Evolutionary conservation across 495 filamentous ascomycete species (phyloP).

Genomic region (Cenococcum geophilum): DNA sequence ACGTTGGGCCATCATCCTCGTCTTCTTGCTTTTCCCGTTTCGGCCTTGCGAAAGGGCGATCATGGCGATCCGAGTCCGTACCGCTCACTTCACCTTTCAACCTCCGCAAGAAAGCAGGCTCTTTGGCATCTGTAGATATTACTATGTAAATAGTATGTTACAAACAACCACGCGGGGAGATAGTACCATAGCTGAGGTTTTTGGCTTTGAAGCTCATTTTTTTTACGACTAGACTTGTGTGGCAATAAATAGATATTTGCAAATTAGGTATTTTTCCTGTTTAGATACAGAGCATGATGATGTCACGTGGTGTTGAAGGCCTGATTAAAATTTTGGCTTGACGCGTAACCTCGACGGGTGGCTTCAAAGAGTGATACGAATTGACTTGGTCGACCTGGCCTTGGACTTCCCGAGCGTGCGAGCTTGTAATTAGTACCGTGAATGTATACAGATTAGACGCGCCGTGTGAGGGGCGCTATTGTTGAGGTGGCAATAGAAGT

Average conservation of each 20-base stretch:
- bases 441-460: neutral
- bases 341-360: no score
- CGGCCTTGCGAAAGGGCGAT: conserved; percentile 40
- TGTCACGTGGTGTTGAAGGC: neutral
- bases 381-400: no score
- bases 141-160: neutral
- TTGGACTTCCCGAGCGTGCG: no score
- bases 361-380: no score
- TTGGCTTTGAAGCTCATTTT: conserved; percentile 42
- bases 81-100: conserved; percentile 41
- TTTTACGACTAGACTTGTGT: neutral
- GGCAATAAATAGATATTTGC: neutral
- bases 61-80: conserved; percentile 36
- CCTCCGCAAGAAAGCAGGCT: conserved; percentile 40
- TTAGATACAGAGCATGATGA: neutral
- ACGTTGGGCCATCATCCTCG: conserved; percentile 44
- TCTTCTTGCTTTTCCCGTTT: conserved; percentile 38
- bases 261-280: neutral
- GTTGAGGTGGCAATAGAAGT: neutral
- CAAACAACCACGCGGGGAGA: conserved; percentile 2
- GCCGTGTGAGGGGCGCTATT: neutral
- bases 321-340: no score
- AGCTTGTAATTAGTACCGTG: no score
- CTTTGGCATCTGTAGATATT: conserved; percentile 34
- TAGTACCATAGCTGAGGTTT: conserved; percentile 42